A percentile compares a stretch with the other conserved stretches of the same genome.
Evolutionary conservation across 2,329 filamentous ascomycete species (phyloP).

Genomic region (Cyanodermella asteris): DNA sequence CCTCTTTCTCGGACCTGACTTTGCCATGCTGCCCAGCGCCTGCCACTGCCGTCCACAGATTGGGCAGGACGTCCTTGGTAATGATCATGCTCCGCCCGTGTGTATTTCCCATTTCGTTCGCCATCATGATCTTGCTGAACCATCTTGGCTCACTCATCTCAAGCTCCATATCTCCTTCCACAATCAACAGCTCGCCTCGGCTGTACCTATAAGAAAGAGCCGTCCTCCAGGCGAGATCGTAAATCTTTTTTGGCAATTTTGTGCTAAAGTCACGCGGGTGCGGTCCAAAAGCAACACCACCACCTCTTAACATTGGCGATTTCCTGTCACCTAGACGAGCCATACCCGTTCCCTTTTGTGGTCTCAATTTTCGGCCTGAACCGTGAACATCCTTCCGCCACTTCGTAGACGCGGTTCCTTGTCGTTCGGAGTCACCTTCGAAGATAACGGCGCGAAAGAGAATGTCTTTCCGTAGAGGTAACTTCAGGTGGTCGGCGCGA

Average conservation of each 20-base stretch:
- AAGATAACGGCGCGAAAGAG: constrained; percentile 81
- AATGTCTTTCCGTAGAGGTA: constrained; percentile 76
- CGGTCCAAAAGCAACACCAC: constrained; percentile 77
- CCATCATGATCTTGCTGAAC: constrained; percentile 44
- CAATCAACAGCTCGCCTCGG: constrained; percentile 66
- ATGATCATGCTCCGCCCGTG: constrained; percentile 56
- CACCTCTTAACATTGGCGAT: constrained; percentile 61
- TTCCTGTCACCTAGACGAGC: constrained; percentile 66
- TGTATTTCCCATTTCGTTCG: constrained; percentile 45
- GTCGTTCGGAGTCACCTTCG: constrained; percentile 73
- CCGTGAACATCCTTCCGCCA: constrained; percentile 67
- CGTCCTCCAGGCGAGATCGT: constrained; percentile 87
- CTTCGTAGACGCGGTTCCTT: constrained; percentile 68
- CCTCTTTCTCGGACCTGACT: constrained; percentile 48
- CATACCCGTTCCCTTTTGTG: constrained; percentile 66
- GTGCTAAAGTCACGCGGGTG: constrained; percentile 81
- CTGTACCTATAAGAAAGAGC: constrained; percentile 81
- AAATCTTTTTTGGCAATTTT: constrained; percentile 64
- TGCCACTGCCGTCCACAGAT: constrained; percentile 45
- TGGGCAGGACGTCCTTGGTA: constrained; percentile 36
- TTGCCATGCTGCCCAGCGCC: constrained; percentile 37
- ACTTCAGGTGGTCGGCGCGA: constrained; percentile 58
- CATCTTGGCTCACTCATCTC: constrained; percentile 39
- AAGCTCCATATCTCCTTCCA: constrained; percentile 58
- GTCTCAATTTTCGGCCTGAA: constrained; percentile 57